phyloP scores from a whole-genome alignment of 805 yeast species.

The Kodamaea kakaduensis region DNA sequence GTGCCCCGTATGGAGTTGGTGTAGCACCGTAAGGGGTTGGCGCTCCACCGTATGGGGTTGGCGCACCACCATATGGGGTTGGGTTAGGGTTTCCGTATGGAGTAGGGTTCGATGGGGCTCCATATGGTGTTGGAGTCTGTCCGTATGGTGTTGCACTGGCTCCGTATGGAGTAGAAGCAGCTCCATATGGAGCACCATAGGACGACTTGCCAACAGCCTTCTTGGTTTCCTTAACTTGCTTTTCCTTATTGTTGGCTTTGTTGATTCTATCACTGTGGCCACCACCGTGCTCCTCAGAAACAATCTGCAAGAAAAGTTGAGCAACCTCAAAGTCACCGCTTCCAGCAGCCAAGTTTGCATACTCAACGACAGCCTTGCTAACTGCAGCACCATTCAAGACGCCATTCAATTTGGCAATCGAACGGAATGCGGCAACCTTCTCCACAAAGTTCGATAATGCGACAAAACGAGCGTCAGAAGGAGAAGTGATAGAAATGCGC shows the following conservation, averaged over 20 bases:
- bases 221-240: slow-evolving; percentile 16
- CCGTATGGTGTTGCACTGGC: slow-evolving; percentile 11
- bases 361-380: slow-evolving; percentile 70
- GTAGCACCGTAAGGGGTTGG: slow-evolving; percentile 13
- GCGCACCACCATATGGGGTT: slow-evolving; percentile 5
- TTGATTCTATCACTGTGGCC: slow-evolving; percentile 74
- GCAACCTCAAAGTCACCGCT: slow-evolving; percentile 86
- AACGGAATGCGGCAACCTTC: slow-evolving; percentile 72
- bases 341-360: slow-evolving; percentile 72
- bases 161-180: slow-evolving; percentile 3
- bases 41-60: slow-evolving; percentile 12
- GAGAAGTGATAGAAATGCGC: slow-evolving; percentile 47
- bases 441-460: slow-evolving; percentile 80
- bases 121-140: slow-evolving; percentile 20
- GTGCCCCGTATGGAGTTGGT: slow-evolving; percentile 10
- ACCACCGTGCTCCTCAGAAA: slow-evolving; percentile 73
- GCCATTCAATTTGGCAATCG: slow-evolving; percentile 39
- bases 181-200: slow-evolving; percentile 3
- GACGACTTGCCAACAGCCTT: slow-evolving; percentile 3
- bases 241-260: slow-evolving; percentile 53
- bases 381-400: slow-evolving; percentile 42
- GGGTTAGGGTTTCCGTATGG: slow-evolving; percentile 20
- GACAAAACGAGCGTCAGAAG: slow-evolving; percentile 79
- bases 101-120: slow-evolving; percentile 25
- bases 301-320: slow-evolving; percentile 55